A percentile compares a stretch with the other conserved stretches of the same genome.
phyloP scores from a whole-genome alignment of 257 asterid species.

The Schizonepeta tenuifolia region DNA sequence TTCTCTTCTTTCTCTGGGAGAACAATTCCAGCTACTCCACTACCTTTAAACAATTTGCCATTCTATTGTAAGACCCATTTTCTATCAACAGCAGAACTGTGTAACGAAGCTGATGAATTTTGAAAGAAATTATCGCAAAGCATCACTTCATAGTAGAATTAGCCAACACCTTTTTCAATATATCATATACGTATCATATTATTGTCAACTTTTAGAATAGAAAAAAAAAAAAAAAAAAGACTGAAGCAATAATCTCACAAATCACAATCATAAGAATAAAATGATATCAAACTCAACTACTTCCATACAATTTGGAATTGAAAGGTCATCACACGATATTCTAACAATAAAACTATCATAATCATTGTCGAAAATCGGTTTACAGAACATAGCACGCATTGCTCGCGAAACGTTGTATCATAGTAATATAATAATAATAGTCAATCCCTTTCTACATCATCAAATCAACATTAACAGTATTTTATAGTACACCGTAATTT shows the following conservation, averaged over 20 bases:
- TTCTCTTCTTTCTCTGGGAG: slow-evolving; percentile 88
- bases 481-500: too few species aligned
- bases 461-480: background rate
- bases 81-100: background rate
- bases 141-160: background rate
- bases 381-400: background rate
- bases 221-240: too few species aligned
- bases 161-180: background rate
- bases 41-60: slow-evolving; percentile 42
- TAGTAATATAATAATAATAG: too few species aligned
- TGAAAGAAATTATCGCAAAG: background rate
- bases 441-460: background rate
- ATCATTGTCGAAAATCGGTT: background rate
- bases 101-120: background rate
- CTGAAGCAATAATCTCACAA: background rate
- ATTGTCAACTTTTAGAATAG: background rate
- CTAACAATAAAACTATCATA: background rate
- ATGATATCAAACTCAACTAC: background rate
- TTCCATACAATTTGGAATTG: background rate
- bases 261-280: background rate
- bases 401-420: background rate
- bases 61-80: background rate
- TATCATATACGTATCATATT: background rate
- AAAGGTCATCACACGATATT: background rate
- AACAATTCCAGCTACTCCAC: slow-evolving; percentile 80